Base-by-base conservation (phyloP, 2,329 filamentous ascomycete genomes). In the Chaetomiaceae sp. region DNA sequence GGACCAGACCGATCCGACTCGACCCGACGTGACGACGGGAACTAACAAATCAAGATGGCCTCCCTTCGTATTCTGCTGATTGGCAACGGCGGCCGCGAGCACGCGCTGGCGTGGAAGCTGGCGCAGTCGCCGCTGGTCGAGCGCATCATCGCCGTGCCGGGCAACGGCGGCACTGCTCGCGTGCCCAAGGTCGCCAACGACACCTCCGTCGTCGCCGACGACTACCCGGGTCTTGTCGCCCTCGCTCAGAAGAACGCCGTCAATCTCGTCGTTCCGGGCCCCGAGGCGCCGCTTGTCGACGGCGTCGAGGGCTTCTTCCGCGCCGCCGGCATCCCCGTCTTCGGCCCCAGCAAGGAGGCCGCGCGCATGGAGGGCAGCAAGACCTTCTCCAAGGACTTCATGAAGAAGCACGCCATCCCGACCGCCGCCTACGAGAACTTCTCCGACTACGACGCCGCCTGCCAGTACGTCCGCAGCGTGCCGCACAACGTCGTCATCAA, bases 331-430 rank as follows among this genome's bases (percentile, higher is more conserved):
- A 88, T 95, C 62, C 77, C 79, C 57, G 84, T 81, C 66, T 97
- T 96, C 62, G 93, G 91, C 2, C 93, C 93, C 5, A 86, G 83
- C 47, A 82, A 86, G 68, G 80, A 81, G 39, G 91, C 93, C 18
- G 90, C 93, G 15, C 78, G 79, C 36, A 88, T 98, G 78, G 93
- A 98, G 68, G 93, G 93, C 50, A 94, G 87, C 70, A 98, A 98
- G 74, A 87, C 91, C 10, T 97, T 94, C 66, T 89, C 87, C 52
- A 98, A 98, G 65, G 90, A 97, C 66, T 97, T 97, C 63, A 98
- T 97, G 93, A 84, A 86, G 67, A 82, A 84, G 55, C 81, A 95
- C 69, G 77, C 78, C 59, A 95, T 98, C 58, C 90, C 91, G 30
- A 97, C 93, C 1, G 93, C 93, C 14, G 81, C 79, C 32, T 97